Evolutionary conservation across 1,139 yeast species (phyloP).

Genomic region (Nakaseomyces nivariensis): DNA sequence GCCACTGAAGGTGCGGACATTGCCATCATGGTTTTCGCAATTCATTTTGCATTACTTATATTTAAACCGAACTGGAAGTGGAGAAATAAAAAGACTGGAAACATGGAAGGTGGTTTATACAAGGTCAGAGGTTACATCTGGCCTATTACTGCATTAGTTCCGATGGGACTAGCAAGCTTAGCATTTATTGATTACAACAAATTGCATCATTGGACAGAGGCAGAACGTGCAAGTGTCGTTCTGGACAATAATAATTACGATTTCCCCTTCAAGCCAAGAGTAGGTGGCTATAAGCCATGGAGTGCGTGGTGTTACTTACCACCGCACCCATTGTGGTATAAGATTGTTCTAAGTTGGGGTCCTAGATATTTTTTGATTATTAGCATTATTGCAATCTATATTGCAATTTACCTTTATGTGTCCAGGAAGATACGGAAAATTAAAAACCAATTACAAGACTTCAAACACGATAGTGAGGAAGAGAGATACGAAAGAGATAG

Average conservation of each 20-base stretch:
- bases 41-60: constrained; percentile 70
- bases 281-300: constrained; percentile 47
- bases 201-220: constrained; percentile 10
- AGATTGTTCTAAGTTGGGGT: constrained; percentile 70
- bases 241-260: constrained; percentile 19
- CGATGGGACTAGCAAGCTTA: constrained; percentile 59
- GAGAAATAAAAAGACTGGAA: constrained; percentile 33
- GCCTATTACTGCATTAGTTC: constrained; percentile 48
- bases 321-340: constrained; percentile 61
- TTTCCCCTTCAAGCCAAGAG: constrained; percentile 19
- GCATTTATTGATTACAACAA: constrained; percentile 45
- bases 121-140: constrained; percentile 51
- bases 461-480: constrained; percentile 10
- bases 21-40: constrained; percentile 73
- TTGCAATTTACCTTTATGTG: constrained; percentile 66
- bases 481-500: constrained; percentile 5
- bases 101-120: constrained; percentile 69
- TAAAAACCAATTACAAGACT: constrained; percentile 28
- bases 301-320: constrained; percentile 82
- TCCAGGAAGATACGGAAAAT: constrained; percentile 50
- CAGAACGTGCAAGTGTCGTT: constrained; percentile 15
- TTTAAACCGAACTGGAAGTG: constrained; percentile 51
- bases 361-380: constrained; percentile 65
- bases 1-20: constrained; percentile 83
- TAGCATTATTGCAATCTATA: constrained; percentile 54